Evolutionary conservation across 345 rosid species (phyloP).

Genomic region (Gossypium bickii): DNA sequence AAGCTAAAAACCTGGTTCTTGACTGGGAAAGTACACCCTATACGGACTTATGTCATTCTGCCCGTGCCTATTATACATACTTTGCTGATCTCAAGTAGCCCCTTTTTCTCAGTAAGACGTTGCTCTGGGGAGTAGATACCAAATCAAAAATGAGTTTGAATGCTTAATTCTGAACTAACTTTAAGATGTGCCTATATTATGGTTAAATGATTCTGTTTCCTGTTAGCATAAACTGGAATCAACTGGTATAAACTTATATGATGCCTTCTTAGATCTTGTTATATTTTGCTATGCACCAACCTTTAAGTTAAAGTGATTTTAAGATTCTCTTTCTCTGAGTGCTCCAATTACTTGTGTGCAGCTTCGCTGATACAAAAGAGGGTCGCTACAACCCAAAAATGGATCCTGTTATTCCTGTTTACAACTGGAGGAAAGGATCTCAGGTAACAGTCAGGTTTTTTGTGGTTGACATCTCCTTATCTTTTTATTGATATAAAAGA

Average conservation of each 20-base stretch:
- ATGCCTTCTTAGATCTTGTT: not conserved
- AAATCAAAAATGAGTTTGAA: not conserved
- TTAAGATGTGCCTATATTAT: not conserved
- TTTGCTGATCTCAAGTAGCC: not conserved
- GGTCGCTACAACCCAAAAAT: constrained; percentile 97
- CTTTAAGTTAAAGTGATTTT: not conserved
- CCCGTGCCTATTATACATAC: not conserved
- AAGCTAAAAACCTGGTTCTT: not conserved
- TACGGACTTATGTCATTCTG: not conserved
- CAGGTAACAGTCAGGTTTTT: constrained; percentile 49
- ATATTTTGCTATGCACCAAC: not conserved
- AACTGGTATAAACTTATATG: not conserved
- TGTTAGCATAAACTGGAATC: not conserved
- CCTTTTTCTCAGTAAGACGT: not conserved
- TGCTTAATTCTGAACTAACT: not conserved
- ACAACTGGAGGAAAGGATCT: constrained; percentile 98
- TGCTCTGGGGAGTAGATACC: not conserved
- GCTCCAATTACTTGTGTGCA: constrained; percentile 29
- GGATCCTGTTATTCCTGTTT: constrained; percentile 66
- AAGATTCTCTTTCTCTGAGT: constrained; percentile 1
- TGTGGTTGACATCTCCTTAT: constrained; percentile 17
- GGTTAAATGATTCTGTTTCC: not conserved
- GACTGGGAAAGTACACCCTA: not conserved
- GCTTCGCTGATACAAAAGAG: constrained; percentile 95
- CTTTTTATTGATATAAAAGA: not conserved